Evolutionary conservation across 148 eudicot genomes (phyloP).

Genomic region (Rhododendron ovatum): DNA sequence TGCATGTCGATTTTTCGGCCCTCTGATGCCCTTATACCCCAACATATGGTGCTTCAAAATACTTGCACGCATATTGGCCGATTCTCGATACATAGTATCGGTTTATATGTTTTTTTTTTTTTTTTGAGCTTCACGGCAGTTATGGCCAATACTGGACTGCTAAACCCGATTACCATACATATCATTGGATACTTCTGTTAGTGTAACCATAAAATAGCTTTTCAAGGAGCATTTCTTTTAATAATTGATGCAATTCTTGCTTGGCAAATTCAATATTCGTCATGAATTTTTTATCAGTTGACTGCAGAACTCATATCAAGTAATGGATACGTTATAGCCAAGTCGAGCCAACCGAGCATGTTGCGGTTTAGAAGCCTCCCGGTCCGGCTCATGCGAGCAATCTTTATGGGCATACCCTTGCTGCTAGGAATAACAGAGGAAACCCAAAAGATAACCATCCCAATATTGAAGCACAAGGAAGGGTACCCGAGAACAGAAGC

Average conservation of each 20-base stretch:
- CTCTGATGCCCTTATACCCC: too few relatives aligned
- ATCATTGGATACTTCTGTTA: too few relatives aligned
- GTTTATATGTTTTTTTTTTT: too few relatives aligned
- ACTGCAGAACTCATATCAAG: conserved; percentile 51
- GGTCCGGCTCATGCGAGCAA: conserved; percentile 42
- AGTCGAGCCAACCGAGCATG: conserved; percentile 74
- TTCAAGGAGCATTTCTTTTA: background rate
- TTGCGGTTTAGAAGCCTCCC: conserved; percentile 57
- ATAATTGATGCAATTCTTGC: background rate
- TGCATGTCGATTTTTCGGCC: too few relatives aligned
- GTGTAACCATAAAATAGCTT: background rate
- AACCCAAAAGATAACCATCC: conserved; percentile 46
- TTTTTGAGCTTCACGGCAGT: too few relatives aligned
- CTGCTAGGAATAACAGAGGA: conserved; percentile 58
- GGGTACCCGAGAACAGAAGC: conserved; percentile 29
- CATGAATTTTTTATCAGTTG: conserved; percentile 31
- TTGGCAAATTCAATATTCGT: background rate
- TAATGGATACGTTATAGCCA: conserved; percentile 33
- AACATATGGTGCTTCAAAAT: background rate
- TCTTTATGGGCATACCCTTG: conserved; percentile 53
- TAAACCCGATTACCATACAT: too few relatives aligned
- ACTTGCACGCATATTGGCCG: too few relatives aligned
- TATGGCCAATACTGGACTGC: too few relatives aligned
- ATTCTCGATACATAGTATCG: too few relatives aligned
- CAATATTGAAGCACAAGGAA: conserved; percentile 52